These are phyloP conservation scores for Gymnopilus junonius DNA, from an alignment of 768 basidiomycete genomes.

Conservation along the genomic window DNA sequence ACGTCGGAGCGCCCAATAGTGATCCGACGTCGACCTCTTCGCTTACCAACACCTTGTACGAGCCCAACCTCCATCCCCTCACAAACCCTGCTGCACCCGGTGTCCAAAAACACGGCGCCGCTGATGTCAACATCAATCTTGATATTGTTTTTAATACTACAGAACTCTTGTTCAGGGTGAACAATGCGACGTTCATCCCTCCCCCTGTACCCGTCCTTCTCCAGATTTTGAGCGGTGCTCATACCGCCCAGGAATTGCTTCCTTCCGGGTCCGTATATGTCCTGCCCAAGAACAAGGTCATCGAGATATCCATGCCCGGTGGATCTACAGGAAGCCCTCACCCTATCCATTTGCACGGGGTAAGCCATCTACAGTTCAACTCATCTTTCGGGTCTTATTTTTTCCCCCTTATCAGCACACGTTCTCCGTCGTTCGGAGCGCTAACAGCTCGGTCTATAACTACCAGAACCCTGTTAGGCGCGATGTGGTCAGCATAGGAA, in stretches of 20 bases:
- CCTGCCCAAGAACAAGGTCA: slow-evolving; percentile 48
- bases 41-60: slow-evolving; percentile 32
- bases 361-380: slow-evolving; percentile 25
- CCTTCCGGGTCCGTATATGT: slow-evolving; percentile 44
- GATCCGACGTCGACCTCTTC: slow-evolving; percentile 42
- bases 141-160: slow-evolving; percentile 29
- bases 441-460: slow-evolving; percentile 43
- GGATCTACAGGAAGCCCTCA: slow-evolving; percentile 39
- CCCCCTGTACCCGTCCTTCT: slow-evolving; percentile 52
- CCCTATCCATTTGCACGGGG: slow-evolving; percentile 53
- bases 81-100: slow-evolving; percentile 34
- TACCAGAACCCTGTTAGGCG: slow-evolving; percentile 57
- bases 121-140: slow-evolving; percentile 39
- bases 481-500: slow-evolving; percentile 59
- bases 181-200: slow-evolving; percentile 29
- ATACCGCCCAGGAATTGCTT: slow-evolving; percentile 42
- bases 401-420: slow-evolving; percentile 25
- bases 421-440: slow-evolving; percentile 48
- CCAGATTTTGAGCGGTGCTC: slow-evolving; percentile 52
- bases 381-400: slow-evolving; percentile 15
- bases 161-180: slow-evolving; percentile 12
- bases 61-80: slow-evolving; percentile 39
- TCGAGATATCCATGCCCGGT: slow-evolving; percentile 52
- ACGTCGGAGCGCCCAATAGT: slow-evolving; percentile 36
- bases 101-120: slow-evolving; percentile 34